phyloP scores from a whole-genome alignment of 129 eudicot genomes.

The Tanacetum coccineum region DNA sequence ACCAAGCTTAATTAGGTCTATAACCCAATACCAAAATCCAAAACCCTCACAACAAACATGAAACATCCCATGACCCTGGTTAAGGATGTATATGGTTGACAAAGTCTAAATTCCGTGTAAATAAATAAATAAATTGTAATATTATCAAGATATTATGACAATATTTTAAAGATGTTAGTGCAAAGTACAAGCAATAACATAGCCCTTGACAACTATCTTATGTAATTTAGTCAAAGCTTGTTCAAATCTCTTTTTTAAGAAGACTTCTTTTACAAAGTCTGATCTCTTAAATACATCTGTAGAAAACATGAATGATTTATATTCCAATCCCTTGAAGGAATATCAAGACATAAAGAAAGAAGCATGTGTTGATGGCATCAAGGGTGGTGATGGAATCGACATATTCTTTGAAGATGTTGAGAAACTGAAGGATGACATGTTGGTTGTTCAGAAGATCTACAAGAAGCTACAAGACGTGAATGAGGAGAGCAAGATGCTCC shows the following conservation, averaged over 20 bases:
- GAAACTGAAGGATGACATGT: conserved; percentile 65
- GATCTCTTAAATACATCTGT: conserved; percentile 7
- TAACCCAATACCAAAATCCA: too few relatives aligned
- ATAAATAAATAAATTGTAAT: too few relatives aligned
- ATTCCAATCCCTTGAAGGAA: conserved; percentile 67
- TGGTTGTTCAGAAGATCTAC: conserved; percentile 56
- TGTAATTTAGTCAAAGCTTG: background rate
- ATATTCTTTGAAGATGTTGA: conserved; percentile 73
- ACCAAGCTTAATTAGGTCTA: too few relatives aligned
- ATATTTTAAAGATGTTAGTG: too few relatives aligned
- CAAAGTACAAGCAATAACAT: too few relatives aligned
- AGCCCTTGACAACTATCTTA: too few relatives aligned
- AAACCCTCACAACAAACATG: too few relatives aligned
- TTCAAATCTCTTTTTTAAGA: conserved; percentile 24
- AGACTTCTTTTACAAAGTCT: conserved; percentile 21
- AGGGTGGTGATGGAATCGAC: conserved; percentile 42
- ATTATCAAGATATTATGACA: too few relatives aligned
- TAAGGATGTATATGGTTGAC: too few relatives aligned
- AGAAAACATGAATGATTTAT: conserved; percentile 76
- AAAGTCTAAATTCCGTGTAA: too few relatives aligned
- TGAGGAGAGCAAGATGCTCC: conserved; percentile 63
- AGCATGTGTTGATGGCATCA: conserved; percentile 50
- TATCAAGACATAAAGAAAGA: conserved; percentile 47
- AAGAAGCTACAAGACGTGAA: conserved; percentile 59
- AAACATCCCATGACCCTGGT: too few relatives aligned